Conservation (phyloP, 1,139 yeast genomes). For the Yarrowia galli region DNA sequence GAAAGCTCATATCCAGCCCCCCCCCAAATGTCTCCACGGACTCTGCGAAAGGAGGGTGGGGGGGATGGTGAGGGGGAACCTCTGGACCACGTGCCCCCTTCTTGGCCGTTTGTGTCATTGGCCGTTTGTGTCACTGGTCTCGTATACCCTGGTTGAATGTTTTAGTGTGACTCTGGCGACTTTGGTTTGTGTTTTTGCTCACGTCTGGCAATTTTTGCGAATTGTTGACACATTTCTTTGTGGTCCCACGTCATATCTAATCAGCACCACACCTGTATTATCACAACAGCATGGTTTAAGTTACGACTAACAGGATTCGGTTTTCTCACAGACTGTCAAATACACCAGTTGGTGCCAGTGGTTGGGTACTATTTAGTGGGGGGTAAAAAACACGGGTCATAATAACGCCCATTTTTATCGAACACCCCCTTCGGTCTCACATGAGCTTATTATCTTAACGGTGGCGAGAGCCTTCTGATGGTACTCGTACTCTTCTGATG, state of each 20-base stretch:
- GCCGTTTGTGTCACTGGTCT: conserved; percentile 1
- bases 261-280: too few relatives aligned
- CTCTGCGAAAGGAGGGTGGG: background rate
- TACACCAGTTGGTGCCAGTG: too few relatives aligned
- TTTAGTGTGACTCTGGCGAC: background rate
- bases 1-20: too few relatives aligned
- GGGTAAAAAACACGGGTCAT: background rate
- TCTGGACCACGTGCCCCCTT: background rate
- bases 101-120: background rate
- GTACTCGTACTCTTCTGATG: too few relatives aligned
- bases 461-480: background rate
- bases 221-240: too few relatives aligned
- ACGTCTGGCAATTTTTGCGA: background rate
- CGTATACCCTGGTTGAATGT: conserved; percentile 2
- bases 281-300: too few relatives aligned
- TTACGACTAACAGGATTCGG: too few relatives aligned
- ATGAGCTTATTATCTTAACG: background rate
- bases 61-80: too few relatives aligned
- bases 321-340: too few relatives aligned
- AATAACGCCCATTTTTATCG: background rate
- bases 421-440: background rate
- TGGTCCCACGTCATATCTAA: too few relatives aligned
- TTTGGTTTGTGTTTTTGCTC: background rate
- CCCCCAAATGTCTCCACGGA: background rate
- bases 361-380: too few relatives aligned